These are phyloP conservation scores for Fusarium phyllophilum DNA, from an alignment of 2,329 filamentous ascomycete species.

Conservation along the genomic window DNA sequence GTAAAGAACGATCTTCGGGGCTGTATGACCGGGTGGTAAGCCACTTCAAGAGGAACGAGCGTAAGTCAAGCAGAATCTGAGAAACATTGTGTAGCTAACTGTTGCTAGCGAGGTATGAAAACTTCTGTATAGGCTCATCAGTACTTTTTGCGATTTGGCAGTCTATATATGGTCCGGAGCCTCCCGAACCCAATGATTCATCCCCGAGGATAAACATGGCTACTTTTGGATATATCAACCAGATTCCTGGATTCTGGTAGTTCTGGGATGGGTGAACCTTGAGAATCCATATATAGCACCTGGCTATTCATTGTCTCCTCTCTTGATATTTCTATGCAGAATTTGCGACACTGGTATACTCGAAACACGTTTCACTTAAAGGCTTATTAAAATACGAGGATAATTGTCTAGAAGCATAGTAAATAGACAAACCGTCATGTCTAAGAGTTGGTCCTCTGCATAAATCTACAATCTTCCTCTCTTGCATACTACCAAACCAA, in stretches of 20 bases:
- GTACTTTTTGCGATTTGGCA: fast-evolving
- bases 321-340: neutral
- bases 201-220: too few relatives aligned
- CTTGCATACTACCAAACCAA: neutral
- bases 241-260: neutral
- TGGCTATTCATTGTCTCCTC: neutral
- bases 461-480: neutral
- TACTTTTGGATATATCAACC: fast-evolving
- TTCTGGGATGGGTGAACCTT: too few relatives aligned
- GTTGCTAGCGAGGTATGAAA: neutral
- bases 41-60: neutral
- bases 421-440: fast-evolving
- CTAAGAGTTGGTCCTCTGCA: fast-evolving
- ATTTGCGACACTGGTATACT: too few relatives aligned
- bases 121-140: fast-evolving
- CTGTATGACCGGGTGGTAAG: fast-evolving
- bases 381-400: too few relatives aligned
- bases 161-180: neutral
- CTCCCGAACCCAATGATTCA: neutral
- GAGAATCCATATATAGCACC: too few relatives aligned
- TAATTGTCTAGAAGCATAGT: fast-evolving
- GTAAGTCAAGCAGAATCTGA: neutral
- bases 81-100: neutral
- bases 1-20: too few relatives aligned
- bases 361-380: too few relatives aligned